Base-by-base conservation (phyloP, 2,329 filamentous ascomycete genomes). In the Fusarium neocosmosporiellum region DNA sequence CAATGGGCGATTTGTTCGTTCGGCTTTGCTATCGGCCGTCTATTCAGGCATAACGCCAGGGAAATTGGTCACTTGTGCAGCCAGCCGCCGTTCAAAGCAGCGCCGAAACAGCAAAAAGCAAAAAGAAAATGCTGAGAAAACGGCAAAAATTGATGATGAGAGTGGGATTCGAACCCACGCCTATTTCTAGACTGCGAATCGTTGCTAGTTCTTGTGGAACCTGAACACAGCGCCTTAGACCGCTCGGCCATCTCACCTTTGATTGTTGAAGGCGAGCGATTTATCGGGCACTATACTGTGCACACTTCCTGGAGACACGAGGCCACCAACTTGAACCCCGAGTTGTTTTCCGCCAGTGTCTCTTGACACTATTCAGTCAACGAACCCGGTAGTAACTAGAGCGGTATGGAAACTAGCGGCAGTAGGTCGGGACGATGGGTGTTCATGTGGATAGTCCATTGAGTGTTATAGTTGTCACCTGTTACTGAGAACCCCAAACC, bases 181-280 rank as follows among this genome's bases (percentile, higher is more conserved):
- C 59, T 27, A 48, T 62, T 62, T 20, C 59, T 48, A 62, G 59
- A 62, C 59, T 62, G 59, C 59, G 59, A 62, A 62, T 62, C 59
- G 46, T 62, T 62, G 18, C 59, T 62, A 39, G 59, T 62, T 62
- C 34, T 24, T 14, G 31, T 62, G 10, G 34, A 62, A 62, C 59
- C 59, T 62, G 59, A 62, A 62, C 59, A 62, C 59, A 62, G 59
- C 59, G 59, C 59, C 59, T 62, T 62, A 62, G 59, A 62, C 59
- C 59, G 59, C 59, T 62, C 59, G 59, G 59, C 59, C 59, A 62
- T 62, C 59, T 62, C 24, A 31, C 59, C 59, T 55, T 62, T 29
- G 4, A 18, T 31, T 31, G 46, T 29, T 50, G 27, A 31, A 50
- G 18, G 6, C 18, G 18, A 29, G 4, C 46, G 46, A 50, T 31